A percentile compares a stretch with the other conserved stretches of the same genome.
Conservation (phyloP, 768 basidiomycete species). For the Suillus subaureus region DNA sequence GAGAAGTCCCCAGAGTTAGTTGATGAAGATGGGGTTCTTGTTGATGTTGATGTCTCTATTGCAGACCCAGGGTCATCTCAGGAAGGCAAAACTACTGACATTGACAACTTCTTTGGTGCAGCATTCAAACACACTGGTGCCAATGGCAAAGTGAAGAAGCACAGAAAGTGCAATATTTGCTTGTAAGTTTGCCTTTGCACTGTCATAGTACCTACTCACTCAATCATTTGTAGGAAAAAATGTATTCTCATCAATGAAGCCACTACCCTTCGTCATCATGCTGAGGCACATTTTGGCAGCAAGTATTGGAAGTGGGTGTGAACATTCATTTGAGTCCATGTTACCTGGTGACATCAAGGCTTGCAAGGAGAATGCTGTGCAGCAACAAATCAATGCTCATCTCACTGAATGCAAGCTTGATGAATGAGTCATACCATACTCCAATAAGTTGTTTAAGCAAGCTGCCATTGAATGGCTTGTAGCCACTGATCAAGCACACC, state of each 20-base stretch:
- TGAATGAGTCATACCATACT: too few species aligned
- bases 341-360: conserved; percentile 18
- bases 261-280: background rate
- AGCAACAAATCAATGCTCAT: conserved; percentile 25
- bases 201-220: too few species aligned
- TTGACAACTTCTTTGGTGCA: background rate
- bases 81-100: background rate
- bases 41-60: background rate
- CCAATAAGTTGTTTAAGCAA: too few species aligned
- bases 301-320: too few species aligned
- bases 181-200: background rate
- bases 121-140: background rate
- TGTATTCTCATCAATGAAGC: background rate
- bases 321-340: too few species aligned
- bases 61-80: background rate
- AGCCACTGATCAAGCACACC: conserved; percentile 6
- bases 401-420: too few species aligned
- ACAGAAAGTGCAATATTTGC: background rate
- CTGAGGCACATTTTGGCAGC: too few species aligned
- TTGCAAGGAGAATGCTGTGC: conserved; percentile 17
- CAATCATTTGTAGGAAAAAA: background rate
- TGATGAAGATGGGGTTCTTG: background rate
- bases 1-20: background rate
- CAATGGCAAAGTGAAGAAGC: background rate
- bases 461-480: conserved; percentile 24